A percentile compares a stretch with the other conserved stretches of the same genome.
Conservation (phyloP, 176 grass and related monocot species). For the Aechmea fasciata region DNA sequence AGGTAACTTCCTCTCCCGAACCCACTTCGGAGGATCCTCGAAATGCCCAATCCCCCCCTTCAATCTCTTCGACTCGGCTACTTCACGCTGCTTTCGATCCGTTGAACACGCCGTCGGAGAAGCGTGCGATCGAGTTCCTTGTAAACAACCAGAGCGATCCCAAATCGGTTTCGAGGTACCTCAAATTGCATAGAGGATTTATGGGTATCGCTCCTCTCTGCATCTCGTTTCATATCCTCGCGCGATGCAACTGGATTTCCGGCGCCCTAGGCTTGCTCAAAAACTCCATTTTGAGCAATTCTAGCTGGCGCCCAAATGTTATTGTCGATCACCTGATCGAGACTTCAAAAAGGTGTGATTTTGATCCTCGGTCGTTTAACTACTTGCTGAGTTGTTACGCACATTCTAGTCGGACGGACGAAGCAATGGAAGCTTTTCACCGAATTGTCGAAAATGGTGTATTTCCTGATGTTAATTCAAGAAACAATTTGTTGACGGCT, state of each 20-base stretch:
- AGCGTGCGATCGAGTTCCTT: conserved; percentile 6
- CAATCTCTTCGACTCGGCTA: conserved; percentile 19
- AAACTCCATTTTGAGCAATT: conserved; percentile 1
- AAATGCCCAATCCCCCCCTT: neutral
- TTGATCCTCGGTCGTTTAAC: conserved; percentile 5
- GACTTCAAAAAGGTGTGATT: conserved; percentile 15
- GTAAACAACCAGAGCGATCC: conserved; percentile 15
- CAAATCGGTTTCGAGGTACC: conserved; percentile 12
- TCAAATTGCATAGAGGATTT: conserved; percentile 1
- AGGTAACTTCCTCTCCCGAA: conserved; percentile 1
- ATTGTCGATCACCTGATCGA: conserved; percentile 23
- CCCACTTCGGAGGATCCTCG: too few species aligned
- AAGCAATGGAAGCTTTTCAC: conserved; percentile 30
- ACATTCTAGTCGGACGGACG: neutral
- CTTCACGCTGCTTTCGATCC: conserved; percentile 7
- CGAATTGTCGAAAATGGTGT: conserved; percentile 35
- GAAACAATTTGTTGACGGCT: conserved; percentile 41
- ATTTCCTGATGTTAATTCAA: conserved; percentile 20
- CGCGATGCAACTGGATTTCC: conserved; percentile 1
- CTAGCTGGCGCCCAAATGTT: conserved; percentile 4
- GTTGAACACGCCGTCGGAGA: conserved; percentile 19
- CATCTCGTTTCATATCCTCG: conserved; percentile 33
- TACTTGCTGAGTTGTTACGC: conserved; percentile 37
- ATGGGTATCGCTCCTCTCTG: conserved; percentile 6
- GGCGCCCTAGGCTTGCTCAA: conserved; percentile 9